These are phyloP conservation scores for Nyctanthes arbortristis DNA, from an alignment of 257 asterid species.

Conservation along the genomic window DNA sequence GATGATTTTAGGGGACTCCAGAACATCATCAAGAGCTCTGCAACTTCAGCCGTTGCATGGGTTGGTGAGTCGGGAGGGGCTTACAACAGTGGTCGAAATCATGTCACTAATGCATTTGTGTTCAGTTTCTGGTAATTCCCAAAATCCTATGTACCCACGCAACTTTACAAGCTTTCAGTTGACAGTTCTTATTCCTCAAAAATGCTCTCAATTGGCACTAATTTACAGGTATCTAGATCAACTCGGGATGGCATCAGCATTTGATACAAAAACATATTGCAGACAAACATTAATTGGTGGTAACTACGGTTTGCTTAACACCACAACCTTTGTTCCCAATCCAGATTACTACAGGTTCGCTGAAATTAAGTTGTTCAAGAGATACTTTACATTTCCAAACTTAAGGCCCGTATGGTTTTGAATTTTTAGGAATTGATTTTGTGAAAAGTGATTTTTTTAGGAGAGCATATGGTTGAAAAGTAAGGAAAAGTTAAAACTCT, in stretches of 20 bases:
- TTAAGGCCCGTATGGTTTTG: too few relatives aligned
- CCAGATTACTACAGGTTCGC: constrained; percentile 54
- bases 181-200: background rate
- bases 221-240: constrained; percentile 48
- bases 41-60: constrained; percentile 44
- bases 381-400: background rate
- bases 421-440: too few relatives aligned
- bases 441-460: too few relatives aligned
- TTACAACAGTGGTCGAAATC: constrained; percentile 51
- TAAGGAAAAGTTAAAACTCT: too few relatives aligned
- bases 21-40: constrained; percentile 34
- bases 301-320: constrained; percentile 44
- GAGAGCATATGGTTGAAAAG: too few relatives aligned
- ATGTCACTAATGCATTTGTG: constrained; percentile 63
- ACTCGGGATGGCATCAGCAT: constrained; percentile 34
- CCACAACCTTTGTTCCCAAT: constrained; percentile 38
- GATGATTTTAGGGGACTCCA: constrained; percentile 34
- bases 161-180: background rate
- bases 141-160: background rate
- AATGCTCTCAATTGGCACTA: background rate
- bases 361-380: background rate
- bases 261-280: constrained; percentile 38
- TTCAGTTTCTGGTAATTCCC: constrained; percentile 63
- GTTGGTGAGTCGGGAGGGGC: constrained; percentile 66
- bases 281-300: constrained; percentile 49